phyloP scores from a whole-genome alignment of 73 alveolate genomes.

The Paramecium sexaurelia region DNA sequence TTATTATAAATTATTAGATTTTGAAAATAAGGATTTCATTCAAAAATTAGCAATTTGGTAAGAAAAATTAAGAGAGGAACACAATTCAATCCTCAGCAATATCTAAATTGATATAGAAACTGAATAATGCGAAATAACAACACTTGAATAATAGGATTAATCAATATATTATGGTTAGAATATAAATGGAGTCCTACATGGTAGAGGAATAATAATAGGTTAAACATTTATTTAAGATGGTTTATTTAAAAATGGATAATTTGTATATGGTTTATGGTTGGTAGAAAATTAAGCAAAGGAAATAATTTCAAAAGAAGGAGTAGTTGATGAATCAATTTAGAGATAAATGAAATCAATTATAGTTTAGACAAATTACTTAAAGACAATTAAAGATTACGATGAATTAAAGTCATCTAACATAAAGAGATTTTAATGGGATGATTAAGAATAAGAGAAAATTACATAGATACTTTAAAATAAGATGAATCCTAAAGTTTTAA shows the following conservation, averaged over 20 bases:
- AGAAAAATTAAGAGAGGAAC: constrained; percentile 10
- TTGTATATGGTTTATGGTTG: constrained; percentile 3
- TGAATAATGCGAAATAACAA: background rate
- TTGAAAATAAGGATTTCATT: constrained; percentile 13
- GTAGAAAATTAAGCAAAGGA: background rate
- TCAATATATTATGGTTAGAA: background rate
- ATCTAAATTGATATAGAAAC: background rate
- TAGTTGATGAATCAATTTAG: background rate
- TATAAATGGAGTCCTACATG: background rate
- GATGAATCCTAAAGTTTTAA: background rate
- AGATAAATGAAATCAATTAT: constrained; percentile 26
- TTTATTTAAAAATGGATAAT: background rate
- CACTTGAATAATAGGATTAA: constrained; percentile 10
- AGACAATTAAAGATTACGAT: background rate
- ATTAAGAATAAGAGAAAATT: background rate
- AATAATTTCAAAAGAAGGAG: background rate
- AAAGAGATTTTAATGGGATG: background rate
- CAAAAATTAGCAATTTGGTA: background rate
- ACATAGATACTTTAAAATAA: background rate
- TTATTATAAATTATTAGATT: background rate
- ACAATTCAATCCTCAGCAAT: background rate
- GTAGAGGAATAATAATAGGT: background rate
- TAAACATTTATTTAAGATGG: background rate
- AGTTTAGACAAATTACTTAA: background rate
- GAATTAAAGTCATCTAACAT: background rate